Conservation (phyloP, 202 grass and related monocot species). For the Carex arenaria region DNA sequence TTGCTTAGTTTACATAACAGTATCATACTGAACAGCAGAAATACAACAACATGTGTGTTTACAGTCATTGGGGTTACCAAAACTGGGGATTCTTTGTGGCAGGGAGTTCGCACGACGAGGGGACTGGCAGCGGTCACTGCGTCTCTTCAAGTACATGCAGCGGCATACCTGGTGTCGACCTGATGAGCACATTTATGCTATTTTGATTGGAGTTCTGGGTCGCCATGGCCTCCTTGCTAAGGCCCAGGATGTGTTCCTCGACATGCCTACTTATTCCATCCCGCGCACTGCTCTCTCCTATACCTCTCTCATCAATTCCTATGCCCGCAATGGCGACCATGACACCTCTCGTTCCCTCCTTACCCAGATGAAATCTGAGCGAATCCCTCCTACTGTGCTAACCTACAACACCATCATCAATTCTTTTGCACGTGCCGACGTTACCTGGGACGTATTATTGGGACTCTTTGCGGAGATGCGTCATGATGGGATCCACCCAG, state of each 20-base stretch:
- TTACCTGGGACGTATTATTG: constrained; percentile 68
- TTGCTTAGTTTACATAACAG: not conserved
- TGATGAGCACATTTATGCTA: constrained; percentile 95
- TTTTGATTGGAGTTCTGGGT: constrained; percentile 81
- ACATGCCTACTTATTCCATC: constrained; percentile 52
- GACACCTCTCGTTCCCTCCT: constrained; percentile 47
- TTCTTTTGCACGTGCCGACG: constrained; percentile 64
- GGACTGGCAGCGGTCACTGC: constrained; percentile 89
- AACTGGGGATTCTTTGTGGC: not conserved
- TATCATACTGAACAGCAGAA: not conserved
- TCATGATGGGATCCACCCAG: constrained; percentile 65
- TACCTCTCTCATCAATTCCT: constrained; percentile 89
- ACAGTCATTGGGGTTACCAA: not conserved
- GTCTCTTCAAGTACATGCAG: constrained; percentile 98
- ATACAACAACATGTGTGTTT: not conserved
- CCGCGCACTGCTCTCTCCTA: constrained; percentile 81
- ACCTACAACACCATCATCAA: constrained; percentile 90
- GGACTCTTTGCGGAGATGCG: constrained; percentile 94
- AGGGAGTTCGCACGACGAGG: constrained; percentile 78
- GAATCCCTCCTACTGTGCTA: constrained; percentile 28
- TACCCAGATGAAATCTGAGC: constrained; percentile 26
- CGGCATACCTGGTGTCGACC: constrained; percentile 89
- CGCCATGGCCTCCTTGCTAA: constrained; percentile 79
- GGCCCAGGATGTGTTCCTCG: constrained; percentile 86
- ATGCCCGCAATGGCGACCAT: constrained; percentile 74